Evolutionary conservation across 73 alveolate species (phyloP).

Genomic region (Breviolum minutum): DNA sequence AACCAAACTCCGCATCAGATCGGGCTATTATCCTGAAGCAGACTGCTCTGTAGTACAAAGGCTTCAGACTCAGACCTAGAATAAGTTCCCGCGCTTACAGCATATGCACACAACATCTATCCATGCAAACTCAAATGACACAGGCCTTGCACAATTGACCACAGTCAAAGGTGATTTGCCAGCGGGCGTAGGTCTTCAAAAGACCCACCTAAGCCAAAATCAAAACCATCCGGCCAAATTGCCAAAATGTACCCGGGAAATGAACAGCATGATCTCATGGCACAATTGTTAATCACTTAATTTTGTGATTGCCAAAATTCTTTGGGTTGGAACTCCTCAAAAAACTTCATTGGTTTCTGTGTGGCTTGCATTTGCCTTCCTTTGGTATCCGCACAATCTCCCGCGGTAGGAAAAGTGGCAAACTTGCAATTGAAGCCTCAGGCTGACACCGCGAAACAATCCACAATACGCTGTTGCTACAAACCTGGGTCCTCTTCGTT

Average conservation of each 20-base stretch:
- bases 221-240: background rate
- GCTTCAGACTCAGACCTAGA: too few relatives aligned
- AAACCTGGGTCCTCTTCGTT: too few relatives aligned
- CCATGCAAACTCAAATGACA: too few relatives aligned
- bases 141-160: conserved; percentile 78
- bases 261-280: background rate
- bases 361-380: background rate
- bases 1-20: too few relatives aligned
- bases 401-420: conserved; percentile 91
- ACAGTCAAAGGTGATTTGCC: conserved; percentile 92
- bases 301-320: background rate
- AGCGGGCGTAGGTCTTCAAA: conserved; percentile 83
- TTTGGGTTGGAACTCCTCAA: background rate
- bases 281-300: too few relatives aligned
- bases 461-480: too few relatives aligned
- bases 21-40: too few relatives aligned
- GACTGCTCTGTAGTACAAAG: too few relatives aligned
- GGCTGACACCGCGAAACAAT: background rate
- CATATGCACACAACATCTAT: too few relatives aligned
- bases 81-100: too few relatives aligned
- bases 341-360: background rate
- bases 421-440: conserved; percentile 62
- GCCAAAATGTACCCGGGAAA: background rate
- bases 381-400: conserved; percentile 47
- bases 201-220: conserved; percentile 41